A percentile compares a stretch with the other conserved stretches of the same genome.
Evolutionary conservation across 192 early-diverging fungal species (phyloP).

Genomic region (Backusella australiensis): DNA sequence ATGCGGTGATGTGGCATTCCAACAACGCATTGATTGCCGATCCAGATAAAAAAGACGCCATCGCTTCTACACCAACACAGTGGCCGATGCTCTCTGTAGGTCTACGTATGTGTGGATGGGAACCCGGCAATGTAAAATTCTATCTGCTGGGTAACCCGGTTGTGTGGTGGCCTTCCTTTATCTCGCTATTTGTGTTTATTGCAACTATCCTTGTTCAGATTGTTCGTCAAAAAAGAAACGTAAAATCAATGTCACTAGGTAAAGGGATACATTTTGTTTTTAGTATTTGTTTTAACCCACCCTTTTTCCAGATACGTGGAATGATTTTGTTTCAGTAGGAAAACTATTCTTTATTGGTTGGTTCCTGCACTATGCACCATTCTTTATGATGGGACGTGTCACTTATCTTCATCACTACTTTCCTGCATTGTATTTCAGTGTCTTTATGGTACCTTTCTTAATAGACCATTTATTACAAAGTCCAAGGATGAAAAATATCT

Average conservation of each 20-base stretch:
- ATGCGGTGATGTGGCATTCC: slow-evolving; percentile 92
- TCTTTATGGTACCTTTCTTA: slow-evolving; percentile 73
- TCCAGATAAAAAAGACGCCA: slow-evolving; percentile 83
- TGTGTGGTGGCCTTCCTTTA: slow-evolving; percentile 82
- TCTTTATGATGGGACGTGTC: slow-evolving; percentile 95
- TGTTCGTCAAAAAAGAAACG: slow-evolving; percentile 63
- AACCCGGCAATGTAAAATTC: slow-evolving; percentile 80
- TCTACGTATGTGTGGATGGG: slow-evolving; percentile 93
- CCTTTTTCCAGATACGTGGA: neutral
- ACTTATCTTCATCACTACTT: slow-evolving; percentile 98
- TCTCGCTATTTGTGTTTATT: slow-evolving; percentile 42
- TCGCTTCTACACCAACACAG: slow-evolving; percentile 81
- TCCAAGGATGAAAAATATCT: neutral
- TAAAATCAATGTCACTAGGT: slow-evolving; percentile 44
- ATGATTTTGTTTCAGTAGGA: slow-evolving; percentile 63
- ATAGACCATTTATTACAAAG: slow-evolving; percentile 64
- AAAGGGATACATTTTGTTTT: slow-evolving; percentile 3
- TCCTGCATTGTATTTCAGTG: slow-evolving; percentile 93
- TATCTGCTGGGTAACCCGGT: slow-evolving; percentile 91
- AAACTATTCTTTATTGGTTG: slow-evolving; percentile 82
- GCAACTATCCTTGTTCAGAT: slow-evolving; percentile 38
- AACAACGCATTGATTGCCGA: slow-evolving; percentile 96
- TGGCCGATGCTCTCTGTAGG: slow-evolving; percentile 90
- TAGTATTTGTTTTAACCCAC: neutral
- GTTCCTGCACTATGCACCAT: slow-evolving; percentile 92